Evolutionary conservation across 345 rosid species (phyloP), one percentile per base, ranked within the genome.

Genomic region (Geranium rotundifolium): DNA sequence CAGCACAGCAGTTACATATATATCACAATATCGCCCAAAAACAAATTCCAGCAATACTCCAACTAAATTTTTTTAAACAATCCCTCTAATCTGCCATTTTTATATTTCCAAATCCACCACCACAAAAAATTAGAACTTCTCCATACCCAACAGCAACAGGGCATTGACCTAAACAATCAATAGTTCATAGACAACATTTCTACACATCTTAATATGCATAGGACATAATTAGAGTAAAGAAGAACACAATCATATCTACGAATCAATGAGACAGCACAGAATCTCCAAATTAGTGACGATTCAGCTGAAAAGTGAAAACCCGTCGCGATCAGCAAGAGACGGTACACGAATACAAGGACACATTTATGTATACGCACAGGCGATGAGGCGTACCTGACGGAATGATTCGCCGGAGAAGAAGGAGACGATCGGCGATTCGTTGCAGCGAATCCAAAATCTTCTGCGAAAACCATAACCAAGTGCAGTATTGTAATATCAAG

Each of bases 351-450:
- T 30, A 23, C 29, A n/a, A 55, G 52, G 14, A 14, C 10, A 46
- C 3, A 46, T 46, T 46, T 7, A 46, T 46, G 13, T 46, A 46
- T 14, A 46, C 12, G 52, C 12, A 46, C 63, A 31, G n/a, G 58
- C 27, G 30, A 17, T 13, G 61, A 39, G 17, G 54, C 29, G 57
- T 34, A 71, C 58, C 67, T 39, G 23, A 66, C 18, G 46, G 63
- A 55, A 16, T 9, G 27, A 20, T 62, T 49, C n/a, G 14, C 70
- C 67, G 57, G 63, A 29, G 13, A 61, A 55, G 54, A 1, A 9
- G 59, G 62, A 65, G 62, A 15, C 5, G 34, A 65, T 65, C 61
- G 46, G 1, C 46, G 46, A 37, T 37, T 37, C 9, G 52, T 46
- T 46, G 52, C 52, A 46, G 52, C 52, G 52, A 46, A 9, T 46